Percentiles rank a stretch among this genome's conserved stretches.
These are phyloP conservation scores for Parmelia sp. DNA, from an alignment of 495 filamentous ascomycete species.

Conservation along the genomic window DNA sequence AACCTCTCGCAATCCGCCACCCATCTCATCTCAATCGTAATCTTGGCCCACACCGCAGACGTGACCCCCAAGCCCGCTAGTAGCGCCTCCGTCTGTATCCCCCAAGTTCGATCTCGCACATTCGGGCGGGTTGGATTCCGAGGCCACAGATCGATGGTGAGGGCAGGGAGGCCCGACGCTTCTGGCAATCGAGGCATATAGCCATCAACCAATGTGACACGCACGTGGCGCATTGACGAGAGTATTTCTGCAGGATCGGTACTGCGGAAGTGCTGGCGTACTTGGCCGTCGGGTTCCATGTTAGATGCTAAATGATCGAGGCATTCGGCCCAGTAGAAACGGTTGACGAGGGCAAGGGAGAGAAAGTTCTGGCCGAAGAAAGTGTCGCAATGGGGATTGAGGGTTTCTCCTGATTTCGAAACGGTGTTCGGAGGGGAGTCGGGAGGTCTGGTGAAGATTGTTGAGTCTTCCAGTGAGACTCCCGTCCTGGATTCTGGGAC, in stretches of 20 bases:
- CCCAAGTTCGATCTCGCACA: neutral
- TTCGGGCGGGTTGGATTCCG: neutral
- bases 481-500: too few species aligned
- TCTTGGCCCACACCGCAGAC: neutral
- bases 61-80: neutral
- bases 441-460: neutral
- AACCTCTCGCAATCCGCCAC: neutral
- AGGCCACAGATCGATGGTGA: neutral
- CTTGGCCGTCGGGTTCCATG: neutral
- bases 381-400: neutral
- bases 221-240: neutral
- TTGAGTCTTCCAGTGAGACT: neutral
- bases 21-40: neutral
- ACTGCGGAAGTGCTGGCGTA: neutral
- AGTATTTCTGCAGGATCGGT: neutral
- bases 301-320: neutral
- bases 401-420: neutral
- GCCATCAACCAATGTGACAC: neutral
- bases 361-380: neutral
- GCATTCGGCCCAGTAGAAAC: neutral
- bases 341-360: neutral
- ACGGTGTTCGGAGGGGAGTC: neutral
- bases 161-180: neutral
- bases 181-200: neutral
- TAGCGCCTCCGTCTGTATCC: neutral